Percentiles rank a stretch among this genome's conserved stretches.
phyloP scores from a whole-genome alignment of 176 grass and related monocot genomes.

The Urochloa ruziziensis region DNA sequence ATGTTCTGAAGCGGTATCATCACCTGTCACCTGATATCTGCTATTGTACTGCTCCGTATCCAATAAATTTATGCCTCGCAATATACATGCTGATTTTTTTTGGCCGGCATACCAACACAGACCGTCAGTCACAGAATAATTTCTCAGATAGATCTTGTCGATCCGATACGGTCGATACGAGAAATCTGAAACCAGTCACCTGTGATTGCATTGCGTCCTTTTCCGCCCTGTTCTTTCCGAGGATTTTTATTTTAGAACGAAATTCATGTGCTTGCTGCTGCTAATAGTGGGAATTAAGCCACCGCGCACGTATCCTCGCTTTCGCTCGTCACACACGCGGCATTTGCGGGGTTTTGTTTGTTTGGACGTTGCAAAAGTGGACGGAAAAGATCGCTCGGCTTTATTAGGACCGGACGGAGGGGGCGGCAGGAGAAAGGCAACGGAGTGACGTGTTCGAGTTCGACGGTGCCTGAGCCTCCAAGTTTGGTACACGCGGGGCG shows the following conservation, averaged over 20 bases:
- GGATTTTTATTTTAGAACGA: not conserved
- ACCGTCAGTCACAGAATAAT: not conserved
- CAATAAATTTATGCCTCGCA: not conserved
- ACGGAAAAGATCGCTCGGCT: not conserved
- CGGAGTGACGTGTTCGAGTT: not conserved
- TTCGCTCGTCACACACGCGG: not conserved
- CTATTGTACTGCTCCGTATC: not conserved
- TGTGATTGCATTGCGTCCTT: not conserved
- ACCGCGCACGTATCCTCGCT: not conserved
- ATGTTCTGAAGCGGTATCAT: no score
- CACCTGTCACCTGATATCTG: not conserved
- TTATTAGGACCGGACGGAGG: no score
- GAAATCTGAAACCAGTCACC: not conserved
- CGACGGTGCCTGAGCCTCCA: not conserved
- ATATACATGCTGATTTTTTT: not conserved
- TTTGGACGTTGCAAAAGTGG: constrained; percentile 10
- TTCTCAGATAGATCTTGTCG: not conserved
- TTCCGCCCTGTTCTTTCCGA: not conserved
- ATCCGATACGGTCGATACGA: not conserved
- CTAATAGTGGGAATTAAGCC: not conserved
- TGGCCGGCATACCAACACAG: not conserved
- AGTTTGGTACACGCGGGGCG: not conserved
- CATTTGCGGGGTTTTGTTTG: not conserved
- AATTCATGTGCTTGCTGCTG: no score
- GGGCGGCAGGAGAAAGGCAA: not conserved